Evolutionary conservation across 345 rosid genomes (phyloP).

Genomic region (Salix viminalis): DNA sequence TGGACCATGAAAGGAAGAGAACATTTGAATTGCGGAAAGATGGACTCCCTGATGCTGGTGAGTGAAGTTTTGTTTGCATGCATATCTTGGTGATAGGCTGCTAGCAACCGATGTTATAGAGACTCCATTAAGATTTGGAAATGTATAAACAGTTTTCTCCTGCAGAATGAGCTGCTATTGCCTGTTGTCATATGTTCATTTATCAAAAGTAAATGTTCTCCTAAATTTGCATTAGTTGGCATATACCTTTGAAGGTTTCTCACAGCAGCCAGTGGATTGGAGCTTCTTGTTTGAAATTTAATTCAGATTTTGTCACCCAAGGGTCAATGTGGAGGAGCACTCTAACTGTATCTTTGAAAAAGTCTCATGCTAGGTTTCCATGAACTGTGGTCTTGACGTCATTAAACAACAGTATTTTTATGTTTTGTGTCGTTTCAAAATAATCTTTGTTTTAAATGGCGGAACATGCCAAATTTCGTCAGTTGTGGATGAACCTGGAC

Average conservation of each 20-base stretch:
- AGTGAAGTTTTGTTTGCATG: conserved; percentile 1
- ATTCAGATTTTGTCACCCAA: neutral
- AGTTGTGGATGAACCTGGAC: neutral
- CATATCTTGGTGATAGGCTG: neutral
- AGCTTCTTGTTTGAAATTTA: neutral
- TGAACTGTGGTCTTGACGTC: neutral
- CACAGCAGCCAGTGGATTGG: neutral
- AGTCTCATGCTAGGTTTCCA: neutral
- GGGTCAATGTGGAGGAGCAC: neutral
- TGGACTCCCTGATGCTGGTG: conserved; percentile 34
- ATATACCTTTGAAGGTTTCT: neutral
- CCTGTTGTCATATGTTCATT: neutral
- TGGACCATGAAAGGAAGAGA: conserved; percentile 36
- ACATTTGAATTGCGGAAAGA: conserved; percentile 34
- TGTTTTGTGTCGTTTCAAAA: neutral
- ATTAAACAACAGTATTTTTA: neutral
- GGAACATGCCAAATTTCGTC: neutral
- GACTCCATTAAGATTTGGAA: neutral
- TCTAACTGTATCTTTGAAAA: neutral
- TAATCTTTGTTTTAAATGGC: neutral
- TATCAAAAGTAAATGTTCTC: neutral
- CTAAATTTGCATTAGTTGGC: neutral
- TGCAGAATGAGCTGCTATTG: neutral
- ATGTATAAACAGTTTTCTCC: neutral
- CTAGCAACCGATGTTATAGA: neutral